Base-by-base conservation (phyloP, 768 basidiomycete species). In the Naganishia friedmannii region DNA sequence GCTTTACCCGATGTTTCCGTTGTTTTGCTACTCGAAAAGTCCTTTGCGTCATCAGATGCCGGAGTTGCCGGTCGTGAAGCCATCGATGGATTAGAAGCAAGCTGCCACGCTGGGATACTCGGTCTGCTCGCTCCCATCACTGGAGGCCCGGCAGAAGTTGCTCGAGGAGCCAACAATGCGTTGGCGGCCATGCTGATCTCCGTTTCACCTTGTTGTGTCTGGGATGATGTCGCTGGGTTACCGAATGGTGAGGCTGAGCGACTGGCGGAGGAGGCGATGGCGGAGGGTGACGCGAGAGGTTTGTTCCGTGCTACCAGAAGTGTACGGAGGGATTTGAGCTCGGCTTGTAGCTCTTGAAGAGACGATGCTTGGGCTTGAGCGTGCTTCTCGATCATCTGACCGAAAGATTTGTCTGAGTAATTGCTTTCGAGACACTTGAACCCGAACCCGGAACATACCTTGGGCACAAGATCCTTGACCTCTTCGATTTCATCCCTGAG, bases 341-440 rank as follows among this genome's bases (percentile, higher is more conserved):
- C 95, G 74, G 92, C 88, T 75, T 96, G 93, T 15, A 98, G 84
- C 75, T 97, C 95, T 66, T 85, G 82, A 17, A 97, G 84, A 0
- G 92, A 91, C 70, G 89, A 87, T 26, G 87, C 86, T 80, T 96
- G 93, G 17, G 86, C 85, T 67, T 92, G 89, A 78, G 92, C 91
- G 78, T 89, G 91, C 83, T 91, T 93, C 68, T 96, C 92, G 66
- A 96, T 89, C 90, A 97, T 91, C 94, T 98, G 66, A 34, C 29
- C 17, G 28, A 48, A 23, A 63, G 54, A 15, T 57, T 42, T 37
- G 32, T 42, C 42, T n/a, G 45, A 56, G 28, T n/a, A 37, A 29
- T 63, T 10, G n/a, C n/a, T 19, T 32, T 45, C 23, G 19, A 46
- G 32, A 28, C 60, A 3, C 34, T 26, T 31, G 39, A 48, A 19